These are phyloP conservation scores for Fomes fomentarius DNA, from an alignment of 1,284 basidiomycete species.

Conservation along the genomic window DNA sequence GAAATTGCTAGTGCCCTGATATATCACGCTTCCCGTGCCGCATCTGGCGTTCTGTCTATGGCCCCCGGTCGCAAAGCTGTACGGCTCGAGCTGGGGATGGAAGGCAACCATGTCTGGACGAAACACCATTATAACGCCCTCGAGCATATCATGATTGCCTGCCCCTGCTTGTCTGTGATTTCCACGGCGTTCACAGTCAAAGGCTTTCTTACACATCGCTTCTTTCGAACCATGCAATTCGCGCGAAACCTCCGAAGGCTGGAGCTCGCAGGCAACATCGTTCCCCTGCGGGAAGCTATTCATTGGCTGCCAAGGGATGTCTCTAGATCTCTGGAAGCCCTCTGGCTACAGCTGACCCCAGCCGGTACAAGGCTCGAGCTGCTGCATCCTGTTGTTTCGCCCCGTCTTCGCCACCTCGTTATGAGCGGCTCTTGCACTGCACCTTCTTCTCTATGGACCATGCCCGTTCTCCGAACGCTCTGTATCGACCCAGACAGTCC, in stretches of 20 bases:
- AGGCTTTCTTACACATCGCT: constrained; percentile 5
- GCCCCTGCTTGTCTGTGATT: constrained; percentile 36
- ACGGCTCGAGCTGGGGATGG: constrained; percentile 37
- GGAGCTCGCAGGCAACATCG: constrained; percentile 13
- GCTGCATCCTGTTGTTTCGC: constrained; percentile 7
- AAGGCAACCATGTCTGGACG: constrained; percentile 34
- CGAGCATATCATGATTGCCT: constrained; percentile 28
- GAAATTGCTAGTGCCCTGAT: constrained; percentile 26
- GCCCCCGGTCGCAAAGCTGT: constrained; percentile 22
- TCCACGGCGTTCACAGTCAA: constrained; percentile 33
- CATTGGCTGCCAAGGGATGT: too few relatives aligned
- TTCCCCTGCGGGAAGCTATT: constrained; percentile 4
- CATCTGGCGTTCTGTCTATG: background rate
- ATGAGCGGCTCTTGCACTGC: constrained; percentile 2
- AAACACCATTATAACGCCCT: constrained; percentile 31
- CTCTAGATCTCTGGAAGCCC: too few relatives aligned
- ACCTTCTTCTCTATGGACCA: constrained; percentile 9
- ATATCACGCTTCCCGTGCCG: background rate
- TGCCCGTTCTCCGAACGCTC: constrained; percentile 7
- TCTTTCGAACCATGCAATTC: constrained; percentile 8
- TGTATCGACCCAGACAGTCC: constrained; percentile 4
- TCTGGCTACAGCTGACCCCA: constrained; percentile 16
- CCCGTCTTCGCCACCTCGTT: constrained; percentile 10
- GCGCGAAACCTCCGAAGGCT: constrained; percentile 18
- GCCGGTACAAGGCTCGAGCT: background rate